A percentile compares a stretch with the other conserved stretches of the same genome.
Conservation (phyloP, 352 stramenopile species). For the Globisporangium mamillatum region DNA sequence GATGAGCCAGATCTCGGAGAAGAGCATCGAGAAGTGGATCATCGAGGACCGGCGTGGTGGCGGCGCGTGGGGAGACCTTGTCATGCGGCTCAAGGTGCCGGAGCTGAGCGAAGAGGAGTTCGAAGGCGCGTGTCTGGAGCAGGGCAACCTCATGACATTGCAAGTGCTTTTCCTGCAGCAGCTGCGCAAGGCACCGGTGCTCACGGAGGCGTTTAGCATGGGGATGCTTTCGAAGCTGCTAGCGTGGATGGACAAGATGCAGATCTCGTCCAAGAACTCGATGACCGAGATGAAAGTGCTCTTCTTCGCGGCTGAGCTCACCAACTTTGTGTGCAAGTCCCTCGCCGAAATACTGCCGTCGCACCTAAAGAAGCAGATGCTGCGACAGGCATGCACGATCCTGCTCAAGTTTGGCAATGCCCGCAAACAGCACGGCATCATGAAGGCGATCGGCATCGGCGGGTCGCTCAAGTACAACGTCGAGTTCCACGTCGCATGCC, state of each 20-base stretch:
- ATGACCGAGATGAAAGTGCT: conserved; percentile 82
- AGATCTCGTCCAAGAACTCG: conserved; percentile 33
- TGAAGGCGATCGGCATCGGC: conserved; percentile 83
- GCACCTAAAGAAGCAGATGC: conserved; percentile 73
- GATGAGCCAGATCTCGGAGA: conserved; percentile 78
- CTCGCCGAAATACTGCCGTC: conserved; percentile 56
- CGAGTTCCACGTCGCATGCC: conserved; percentile 77
- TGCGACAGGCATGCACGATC: conserved; percentile 62
- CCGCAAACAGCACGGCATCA: conserved; percentile 75
- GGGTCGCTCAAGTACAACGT: conserved; percentile 70
- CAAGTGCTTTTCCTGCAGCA: conserved; percentile 80
- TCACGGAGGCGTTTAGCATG: conserved; percentile 69
- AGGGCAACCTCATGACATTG: conserved; percentile 75
- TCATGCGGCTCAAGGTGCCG: conserved; percentile 59
- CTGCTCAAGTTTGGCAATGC: conserved; percentile 65
- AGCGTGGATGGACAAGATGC: conserved; percentile 68
- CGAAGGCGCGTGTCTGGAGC: conserved; percentile 61
- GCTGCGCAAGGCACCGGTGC: conserved; percentile 45
- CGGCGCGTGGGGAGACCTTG: conserved; percentile 61
- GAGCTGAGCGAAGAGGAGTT: conserved; percentile 84
- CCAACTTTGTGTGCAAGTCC: conserved; percentile 65
- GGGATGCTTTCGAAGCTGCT: conserved; percentile 72
- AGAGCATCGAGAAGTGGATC: conserved; percentile 84
- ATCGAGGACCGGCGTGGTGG: conserved; percentile 69
- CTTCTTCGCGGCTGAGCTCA: conserved; percentile 73